Base-by-base conservation (phyloP, 768 basidiomycete species). In the Chalciporus chontae region DNA sequence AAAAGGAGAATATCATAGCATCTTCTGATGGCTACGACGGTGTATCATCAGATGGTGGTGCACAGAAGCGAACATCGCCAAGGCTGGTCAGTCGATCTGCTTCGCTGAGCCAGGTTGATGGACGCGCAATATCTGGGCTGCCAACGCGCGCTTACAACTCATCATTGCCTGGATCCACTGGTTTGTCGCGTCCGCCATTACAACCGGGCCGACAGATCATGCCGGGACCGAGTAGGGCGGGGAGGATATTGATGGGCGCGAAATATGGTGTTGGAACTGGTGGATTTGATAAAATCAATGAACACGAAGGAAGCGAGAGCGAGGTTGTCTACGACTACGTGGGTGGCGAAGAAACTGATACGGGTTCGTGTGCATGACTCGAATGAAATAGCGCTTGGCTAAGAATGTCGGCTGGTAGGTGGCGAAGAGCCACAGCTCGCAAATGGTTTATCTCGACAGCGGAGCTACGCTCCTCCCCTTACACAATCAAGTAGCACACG, bases 221-320 rank as follows among this genome's bases (percentile, higher is more conserved):
- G 36, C 71, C 77, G 2, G 75, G 74, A 19, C 69, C 74, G 26
- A 74, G 60, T 53, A 71, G 79, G 45, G 71, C 77, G 11, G 78
- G 74, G 10, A 72, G 80, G n/a, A 67, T 79, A 10, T 68, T 78
- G 63, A 78, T 79, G 67, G 65, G 56, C 36, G 41, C 55, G 39
- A 69, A 71, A 52, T 69, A 66, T 39, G 66, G 70, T 32, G 50
- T 43, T 3, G 50, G 58, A 26, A 50, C 61, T 15, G 57, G 63
- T 21, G 67, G 70, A 24, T 70, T 78, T 43, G 79, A 81, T 55
- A 74, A 77, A 47, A 78, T 81, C 26, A 74, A 73, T 37, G 74
- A 77, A 56, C 48, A 64, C 6, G 77, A 78, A 42, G 60, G 60
- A 13, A 72, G 69, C 40, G 78, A 77, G 46, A 70, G 64, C 34